Conservation (phyloP, 2,329 filamentous ascomycete genomes). For the Dactylellina haptotyla region DNA sequence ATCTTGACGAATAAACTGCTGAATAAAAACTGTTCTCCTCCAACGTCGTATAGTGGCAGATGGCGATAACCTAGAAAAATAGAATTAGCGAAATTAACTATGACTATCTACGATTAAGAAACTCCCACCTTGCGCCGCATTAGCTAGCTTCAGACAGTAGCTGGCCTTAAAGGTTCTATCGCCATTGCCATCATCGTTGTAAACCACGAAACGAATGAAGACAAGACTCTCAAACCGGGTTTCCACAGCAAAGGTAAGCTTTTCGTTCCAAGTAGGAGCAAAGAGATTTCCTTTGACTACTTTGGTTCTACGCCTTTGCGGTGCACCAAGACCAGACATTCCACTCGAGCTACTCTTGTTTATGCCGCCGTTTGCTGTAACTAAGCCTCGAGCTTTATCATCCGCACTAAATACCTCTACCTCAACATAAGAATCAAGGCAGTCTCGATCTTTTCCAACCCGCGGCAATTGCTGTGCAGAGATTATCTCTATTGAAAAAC, state of each 20-base stretch:
- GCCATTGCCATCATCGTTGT: slow-evolving; percentile 80
- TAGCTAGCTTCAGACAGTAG: slow-evolving; percentile 91
- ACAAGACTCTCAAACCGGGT: slow-evolving; percentile 95
- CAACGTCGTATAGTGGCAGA: slow-evolving; percentile 84
- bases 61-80: slow-evolving; percentile 77
- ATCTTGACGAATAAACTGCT: slow-evolving; percentile 93
- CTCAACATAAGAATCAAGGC: slow-evolving; percentile 94
- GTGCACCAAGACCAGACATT: slow-evolving; percentile 73
- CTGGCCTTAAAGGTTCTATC: slow-evolving; percentile 78
- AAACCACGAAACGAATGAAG: slow-evolving; percentile 92
- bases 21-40: slow-evolving; percentile 92
- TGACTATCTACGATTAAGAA: background rate
- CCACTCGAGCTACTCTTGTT: slow-evolving; percentile 71
- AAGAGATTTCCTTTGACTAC: slow-evolving; percentile 90
- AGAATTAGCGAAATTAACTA: background rate
- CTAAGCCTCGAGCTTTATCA: slow-evolving; percentile 81
- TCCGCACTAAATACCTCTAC: slow-evolving; percentile 94
- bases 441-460: slow-evolving; percentile 62
- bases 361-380: slow-evolving; percentile 73
- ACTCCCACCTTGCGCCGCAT: slow-evolving; percentile 75
- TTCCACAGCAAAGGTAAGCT: slow-evolving; percentile 81
- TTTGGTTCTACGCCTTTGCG: slow-evolving; percentile 80
- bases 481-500: slow-evolving; percentile 86
- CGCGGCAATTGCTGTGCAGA: slow-evolving; percentile 95
- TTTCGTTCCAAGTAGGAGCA: slow-evolving; percentile 85